These are phyloP conservation scores for Podaxis pistillaris DNA, from an alignment of 768 basidiomycete species.

Conservation along the genomic window DNA sequence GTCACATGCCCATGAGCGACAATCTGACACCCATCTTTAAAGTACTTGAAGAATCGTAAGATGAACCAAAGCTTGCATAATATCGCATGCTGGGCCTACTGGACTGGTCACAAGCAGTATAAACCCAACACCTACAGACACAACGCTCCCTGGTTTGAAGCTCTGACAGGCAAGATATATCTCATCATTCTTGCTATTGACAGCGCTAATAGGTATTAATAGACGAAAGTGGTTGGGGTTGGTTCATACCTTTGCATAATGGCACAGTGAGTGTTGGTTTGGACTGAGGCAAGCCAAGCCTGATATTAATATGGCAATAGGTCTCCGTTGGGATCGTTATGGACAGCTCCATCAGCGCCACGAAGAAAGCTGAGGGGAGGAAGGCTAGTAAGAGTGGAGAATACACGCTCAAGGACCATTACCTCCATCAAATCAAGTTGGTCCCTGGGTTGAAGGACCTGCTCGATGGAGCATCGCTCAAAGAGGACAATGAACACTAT, in stretches of 20 bases:
- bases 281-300: neutral
- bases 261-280: slow-evolving; percentile 24
- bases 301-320: neutral
- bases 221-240: slow-evolving; percentile 58
- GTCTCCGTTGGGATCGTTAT: slow-evolving; percentile 55
- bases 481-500: slow-evolving; percentile 17
- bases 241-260: slow-evolving; percentile 54
- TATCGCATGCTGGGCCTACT: slow-evolving; percentile 36
- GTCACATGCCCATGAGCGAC: neutral
- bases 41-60: slow-evolving; percentile 31
- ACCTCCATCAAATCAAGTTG: slow-evolving; percentile 28
- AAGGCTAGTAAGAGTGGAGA: slow-evolving; percentile 12
- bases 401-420: slow-evolving; percentile 24
- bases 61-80: slow-evolving; percentile 32
- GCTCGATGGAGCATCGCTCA: slow-evolving; percentile 25
- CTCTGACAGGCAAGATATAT: slow-evolving; percentile 24
- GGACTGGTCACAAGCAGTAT: slow-evolving; percentile 28
- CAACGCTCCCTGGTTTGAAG: slow-evolving; percentile 36
- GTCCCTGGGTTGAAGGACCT: slow-evolving; percentile 24
- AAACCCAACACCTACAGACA: slow-evolving; percentile 28
- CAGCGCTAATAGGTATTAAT: neutral
- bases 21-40: neutral
- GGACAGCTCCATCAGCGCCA: slow-evolving; percentile 31
- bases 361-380: slow-evolving; percentile 25
- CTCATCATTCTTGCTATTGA: neutral